phyloP scores from a whole-genome alignment of 2,329 filamentous ascomycete genomes.

The Elsinoe arachidis region DNA sequence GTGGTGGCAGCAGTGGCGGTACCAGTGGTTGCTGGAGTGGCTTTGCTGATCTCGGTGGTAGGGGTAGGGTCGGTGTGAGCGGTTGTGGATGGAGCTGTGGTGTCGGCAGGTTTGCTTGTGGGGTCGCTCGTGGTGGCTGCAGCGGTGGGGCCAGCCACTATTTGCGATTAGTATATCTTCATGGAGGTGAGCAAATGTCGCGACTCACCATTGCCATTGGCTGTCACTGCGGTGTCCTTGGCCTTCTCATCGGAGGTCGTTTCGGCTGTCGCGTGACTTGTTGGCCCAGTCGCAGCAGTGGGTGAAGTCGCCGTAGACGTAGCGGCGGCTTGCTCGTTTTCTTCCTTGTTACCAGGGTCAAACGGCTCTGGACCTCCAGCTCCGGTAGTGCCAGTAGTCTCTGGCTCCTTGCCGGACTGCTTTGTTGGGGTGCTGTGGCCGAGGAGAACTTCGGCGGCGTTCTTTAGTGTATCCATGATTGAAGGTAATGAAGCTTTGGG shows the following conservation, averaged over 20 bases:
- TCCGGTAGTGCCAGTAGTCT: background rate
- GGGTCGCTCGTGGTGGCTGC: background rate
- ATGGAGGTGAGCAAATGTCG: background rate
- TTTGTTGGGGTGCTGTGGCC: slow-evolving; percentile 9
- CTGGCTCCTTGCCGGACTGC: slow-evolving; percentile 12
- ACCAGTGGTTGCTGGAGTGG: background rate
- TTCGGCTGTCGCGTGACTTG: slow-evolving; percentile 2
- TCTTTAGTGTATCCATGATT: slow-evolving; percentile 14
- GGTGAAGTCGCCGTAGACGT: slow-evolving; percentile 4
- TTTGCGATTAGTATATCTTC: background rate
- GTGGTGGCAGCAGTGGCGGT: background rate
- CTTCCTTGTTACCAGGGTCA: slow-evolving; percentile 12
- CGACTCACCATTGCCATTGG: background rate
- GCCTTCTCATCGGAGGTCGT: background rate
- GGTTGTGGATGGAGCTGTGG: background rate
- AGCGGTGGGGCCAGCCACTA: background rate
- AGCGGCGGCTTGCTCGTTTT: background rate
- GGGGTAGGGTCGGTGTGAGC: slow-evolving; percentile 6
- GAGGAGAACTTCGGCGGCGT: slow-evolving; percentile 13
- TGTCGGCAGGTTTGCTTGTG: background rate
- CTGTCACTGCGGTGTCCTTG: background rate
- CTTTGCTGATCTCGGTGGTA: background rate
- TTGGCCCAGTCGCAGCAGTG: background rate
- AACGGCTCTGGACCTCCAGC: slow-evolving; percentile 8
- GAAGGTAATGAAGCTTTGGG: background rate